Evolutionary conservation across 495 filamentous ascomycete genomes (phyloP).

Genomic region (Hypoxylon cercidicola): DNA sequence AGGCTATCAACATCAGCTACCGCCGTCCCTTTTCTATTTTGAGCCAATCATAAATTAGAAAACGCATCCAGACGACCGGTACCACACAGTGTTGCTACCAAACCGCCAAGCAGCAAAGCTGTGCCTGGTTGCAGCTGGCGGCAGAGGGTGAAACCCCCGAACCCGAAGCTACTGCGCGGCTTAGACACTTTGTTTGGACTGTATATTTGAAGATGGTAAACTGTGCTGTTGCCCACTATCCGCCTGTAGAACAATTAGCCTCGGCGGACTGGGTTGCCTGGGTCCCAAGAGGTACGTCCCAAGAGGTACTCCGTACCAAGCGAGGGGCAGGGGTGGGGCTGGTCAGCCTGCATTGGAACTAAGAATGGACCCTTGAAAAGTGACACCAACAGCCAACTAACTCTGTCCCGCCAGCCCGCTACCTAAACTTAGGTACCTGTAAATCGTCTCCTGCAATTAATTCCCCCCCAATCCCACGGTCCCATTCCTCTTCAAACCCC

Average conservation of each 20-base stretch:
- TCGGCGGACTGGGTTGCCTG: too few species aligned
- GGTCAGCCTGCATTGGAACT: constrained; percentile 35
- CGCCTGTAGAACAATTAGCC: too few species aligned
- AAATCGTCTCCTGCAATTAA: constrained; percentile 21
- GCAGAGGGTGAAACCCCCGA: constrained; percentile 30
- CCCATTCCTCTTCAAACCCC: constrained; percentile 19
- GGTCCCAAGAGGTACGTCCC: too few species aligned
- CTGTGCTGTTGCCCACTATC: too few species aligned
- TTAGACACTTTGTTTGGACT: background rate
- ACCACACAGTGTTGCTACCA: constrained; percentile 24
- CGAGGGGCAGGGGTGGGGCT: constrained; percentile 32
- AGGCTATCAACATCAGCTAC: constrained; percentile 36
- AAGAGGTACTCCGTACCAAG: too few species aligned
- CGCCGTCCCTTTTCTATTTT: constrained; percentile 23
- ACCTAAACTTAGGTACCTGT: constrained; percentile 25
- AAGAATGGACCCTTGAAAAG: constrained; percentile 31
- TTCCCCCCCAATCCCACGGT: constrained; percentile 26
- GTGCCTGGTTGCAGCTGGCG: constrained; percentile 4
- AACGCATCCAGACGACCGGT: constrained; percentile 15
- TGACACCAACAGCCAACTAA: constrained; percentile 40
- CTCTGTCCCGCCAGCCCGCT: constrained; percentile 6
- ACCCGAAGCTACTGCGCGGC: constrained; percentile 7
- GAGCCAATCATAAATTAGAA: constrained; percentile 22
- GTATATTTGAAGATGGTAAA: too few species aligned
- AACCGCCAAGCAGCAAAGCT: background rate